These are phyloP conservation scores for Debaryomyces maramus DNA, from an alignment of 805 yeast genomes.

Conservation along the genomic window DNA sequence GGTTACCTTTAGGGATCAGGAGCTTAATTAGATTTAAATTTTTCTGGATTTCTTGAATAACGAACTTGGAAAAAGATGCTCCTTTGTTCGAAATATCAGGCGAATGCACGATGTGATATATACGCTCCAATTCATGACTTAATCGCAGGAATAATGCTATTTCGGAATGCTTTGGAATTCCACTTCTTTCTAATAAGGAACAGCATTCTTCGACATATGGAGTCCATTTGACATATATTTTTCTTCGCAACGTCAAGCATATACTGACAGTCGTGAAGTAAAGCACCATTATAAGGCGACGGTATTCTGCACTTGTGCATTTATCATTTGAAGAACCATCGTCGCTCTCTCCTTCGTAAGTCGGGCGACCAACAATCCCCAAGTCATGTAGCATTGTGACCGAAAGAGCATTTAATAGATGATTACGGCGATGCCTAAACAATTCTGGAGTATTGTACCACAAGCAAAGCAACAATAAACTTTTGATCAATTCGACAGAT, in stretches of 20 bases:
- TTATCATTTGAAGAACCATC: constrained; percentile 12
- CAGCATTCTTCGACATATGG: constrained; percentile 65
- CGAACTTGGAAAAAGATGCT: constrained; percentile 33
- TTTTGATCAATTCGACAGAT: constrained; percentile 63
- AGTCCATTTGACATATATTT: constrained; percentile 63
- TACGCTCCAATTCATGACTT: constrained; percentile 60
- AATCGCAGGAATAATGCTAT: constrained; percentile 61
- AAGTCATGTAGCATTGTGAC: constrained; percentile 72
- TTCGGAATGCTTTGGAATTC: constrained; percentile 32
- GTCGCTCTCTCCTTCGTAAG: constrained; percentile 16
- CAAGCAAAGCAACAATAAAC: constrained; percentile 57
- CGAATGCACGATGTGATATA: constrained; percentile 50
- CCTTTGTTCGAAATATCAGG: constrained; percentile 23
- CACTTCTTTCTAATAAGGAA: constrained; percentile 40
- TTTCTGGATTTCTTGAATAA: constrained; percentile 50
- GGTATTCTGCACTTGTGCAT: constrained; percentile 37
- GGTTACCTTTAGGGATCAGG: constrained; percentile 39
- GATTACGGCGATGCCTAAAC: constrained; percentile 76
- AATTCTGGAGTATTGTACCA: constrained; percentile 89
- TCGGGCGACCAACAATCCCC: constrained; percentile 61
- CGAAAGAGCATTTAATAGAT: constrained; percentile 63
- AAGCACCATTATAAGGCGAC: constrained; percentile 54
- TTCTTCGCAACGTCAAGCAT: constrained; percentile 64
- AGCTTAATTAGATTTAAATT: constrained; percentile 42
- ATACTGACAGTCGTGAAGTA: constrained; percentile 64